Evolutionary conservation across 495 filamentous ascomycete genomes (phyloP).

Genomic region (Xylaria bambusicola): DNA sequence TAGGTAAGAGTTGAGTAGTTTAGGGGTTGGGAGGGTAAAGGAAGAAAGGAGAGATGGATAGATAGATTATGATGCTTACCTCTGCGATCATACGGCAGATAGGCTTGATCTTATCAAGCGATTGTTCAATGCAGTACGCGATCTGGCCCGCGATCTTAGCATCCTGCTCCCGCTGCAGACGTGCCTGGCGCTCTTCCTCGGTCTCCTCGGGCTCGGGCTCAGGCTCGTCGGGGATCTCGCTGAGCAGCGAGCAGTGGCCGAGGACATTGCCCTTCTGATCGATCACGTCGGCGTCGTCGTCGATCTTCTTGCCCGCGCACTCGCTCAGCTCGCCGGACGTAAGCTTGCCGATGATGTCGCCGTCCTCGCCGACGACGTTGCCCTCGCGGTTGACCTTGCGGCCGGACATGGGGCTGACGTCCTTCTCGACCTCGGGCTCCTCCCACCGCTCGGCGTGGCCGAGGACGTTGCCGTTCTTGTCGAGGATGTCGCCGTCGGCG

Average conservation of each 20-base stretch:
- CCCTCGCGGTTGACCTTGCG: conserved; percentile 79
- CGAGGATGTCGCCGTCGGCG: conserved; percentile 78
- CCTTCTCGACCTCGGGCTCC: conserved; percentile 70
- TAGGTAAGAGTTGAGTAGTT: too few species aligned
- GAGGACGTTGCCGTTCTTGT: conserved; percentile 79
- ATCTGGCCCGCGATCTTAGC: conserved; percentile 78
- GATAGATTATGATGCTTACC: too few species aligned
- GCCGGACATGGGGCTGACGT: conserved; percentile 64
- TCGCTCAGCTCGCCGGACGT: conserved; percentile 71
- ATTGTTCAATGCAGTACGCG: conserved; percentile 69
- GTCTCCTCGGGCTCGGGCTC: conserved; percentile 47
- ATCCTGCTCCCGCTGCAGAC: conserved; percentile 65
- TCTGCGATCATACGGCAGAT: conserved; percentile 86
- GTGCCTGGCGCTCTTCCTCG: conserved; percentile 54
- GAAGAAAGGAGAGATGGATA: too few species aligned
- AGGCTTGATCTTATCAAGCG: conserved; percentile 79
- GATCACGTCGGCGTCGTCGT: conserved; percentile 83
- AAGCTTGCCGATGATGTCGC: conserved; percentile 77
- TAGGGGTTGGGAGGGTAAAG: too few species aligned
- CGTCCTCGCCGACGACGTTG: conserved; percentile 78
- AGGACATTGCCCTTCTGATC: conserved; percentile 79
- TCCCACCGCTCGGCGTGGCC: conserved; percentile 83
- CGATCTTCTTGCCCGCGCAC: conserved; percentile 76
- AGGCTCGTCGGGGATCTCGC: conserved; percentile 66
- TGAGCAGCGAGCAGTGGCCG: conserved; percentile 77